Conservation (phyloP, 495 filamentous ascomycete genomes). For the Evernia prunastri region DNA sequence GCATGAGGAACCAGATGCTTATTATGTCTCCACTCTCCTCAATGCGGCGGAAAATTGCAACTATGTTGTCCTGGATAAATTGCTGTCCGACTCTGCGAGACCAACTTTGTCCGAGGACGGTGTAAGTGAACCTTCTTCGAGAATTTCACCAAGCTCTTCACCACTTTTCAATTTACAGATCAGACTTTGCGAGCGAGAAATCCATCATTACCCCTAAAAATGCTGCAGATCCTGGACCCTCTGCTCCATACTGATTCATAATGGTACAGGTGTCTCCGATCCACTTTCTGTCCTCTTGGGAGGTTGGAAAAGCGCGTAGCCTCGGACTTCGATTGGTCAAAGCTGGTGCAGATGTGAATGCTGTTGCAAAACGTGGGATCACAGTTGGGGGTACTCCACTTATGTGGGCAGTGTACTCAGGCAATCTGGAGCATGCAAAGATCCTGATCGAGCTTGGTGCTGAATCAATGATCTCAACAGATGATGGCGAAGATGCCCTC, state of each 20-base stretch:
- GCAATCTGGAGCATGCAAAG: conserved; percentile 21
- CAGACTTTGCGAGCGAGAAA: too few relatives aligned
- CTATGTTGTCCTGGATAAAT: conserved; percentile 18
- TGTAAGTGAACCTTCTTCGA: too few relatives aligned
- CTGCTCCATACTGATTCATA: too few relatives aligned
- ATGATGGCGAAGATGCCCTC: conserved; percentile 24
- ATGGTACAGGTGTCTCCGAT: conserved; percentile 22
- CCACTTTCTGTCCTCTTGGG: conserved; percentile 28
- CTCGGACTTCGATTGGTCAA: conserved; percentile 24
- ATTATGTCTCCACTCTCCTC: too few relatives aligned
- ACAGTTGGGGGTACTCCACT: conserved; percentile 29
- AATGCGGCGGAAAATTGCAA: conserved; percentile 25
- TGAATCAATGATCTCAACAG: conserved; percentile 17
- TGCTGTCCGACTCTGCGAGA: too few relatives aligned
- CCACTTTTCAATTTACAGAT: too few relatives aligned
- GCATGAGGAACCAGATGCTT: too few relatives aligned
- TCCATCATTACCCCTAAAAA: too few relatives aligned
- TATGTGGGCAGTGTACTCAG: conserved; percentile 27
- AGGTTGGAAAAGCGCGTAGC: conserved; percentile 15
- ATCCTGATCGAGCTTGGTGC: conserved; percentile 26
- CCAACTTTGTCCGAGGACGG: too few relatives aligned
- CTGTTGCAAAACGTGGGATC: conserved; percentile 22
- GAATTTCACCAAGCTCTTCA: too few relatives aligned
- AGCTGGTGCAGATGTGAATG: conserved; percentile 31
- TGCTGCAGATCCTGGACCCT: too few relatives aligned